Conservation (phyloP, 2,329 filamentous ascomycete species). For the Immersiporthe knoxdaviesiana region DNA sequence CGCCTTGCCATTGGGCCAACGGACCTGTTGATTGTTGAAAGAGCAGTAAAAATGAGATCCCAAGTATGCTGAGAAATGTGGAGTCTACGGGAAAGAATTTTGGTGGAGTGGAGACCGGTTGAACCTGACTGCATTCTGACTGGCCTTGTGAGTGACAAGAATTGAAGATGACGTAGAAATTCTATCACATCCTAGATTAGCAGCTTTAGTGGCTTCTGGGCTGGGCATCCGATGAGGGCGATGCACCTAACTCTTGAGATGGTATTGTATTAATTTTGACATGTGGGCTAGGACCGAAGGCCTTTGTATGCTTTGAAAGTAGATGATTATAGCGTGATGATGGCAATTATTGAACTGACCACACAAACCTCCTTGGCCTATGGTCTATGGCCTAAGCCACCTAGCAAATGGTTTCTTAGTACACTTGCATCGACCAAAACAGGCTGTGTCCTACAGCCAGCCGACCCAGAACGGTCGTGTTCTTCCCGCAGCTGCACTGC, state of each 20-base stretch:
- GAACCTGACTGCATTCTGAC: neutral
- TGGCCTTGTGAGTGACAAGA: neutral
- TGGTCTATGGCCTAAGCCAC: no score
- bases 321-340: neutral
- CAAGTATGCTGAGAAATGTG: neutral
- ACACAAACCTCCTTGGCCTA: no score
- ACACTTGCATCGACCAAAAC: neutral
- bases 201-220: neutral
- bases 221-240: neutral
- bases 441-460: conserved; percentile 7
- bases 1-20: conserved; percentile 42
- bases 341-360: neutral
- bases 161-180: neutral
- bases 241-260: neutral
- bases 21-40: conserved; percentile 18
- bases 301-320: neutral
- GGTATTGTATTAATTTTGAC: neutral
- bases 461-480: conserved; percentile 21
- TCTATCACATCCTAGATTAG: neutral
- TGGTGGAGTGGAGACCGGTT: neutral
- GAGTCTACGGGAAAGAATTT: neutral
- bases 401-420: neutral
- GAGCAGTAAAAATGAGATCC: no score
- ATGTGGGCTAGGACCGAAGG: neutral
- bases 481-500: conserved; percentile 19